Conservation (phyloP, 441 rosid species). For the Hura crepitans region DNA sequence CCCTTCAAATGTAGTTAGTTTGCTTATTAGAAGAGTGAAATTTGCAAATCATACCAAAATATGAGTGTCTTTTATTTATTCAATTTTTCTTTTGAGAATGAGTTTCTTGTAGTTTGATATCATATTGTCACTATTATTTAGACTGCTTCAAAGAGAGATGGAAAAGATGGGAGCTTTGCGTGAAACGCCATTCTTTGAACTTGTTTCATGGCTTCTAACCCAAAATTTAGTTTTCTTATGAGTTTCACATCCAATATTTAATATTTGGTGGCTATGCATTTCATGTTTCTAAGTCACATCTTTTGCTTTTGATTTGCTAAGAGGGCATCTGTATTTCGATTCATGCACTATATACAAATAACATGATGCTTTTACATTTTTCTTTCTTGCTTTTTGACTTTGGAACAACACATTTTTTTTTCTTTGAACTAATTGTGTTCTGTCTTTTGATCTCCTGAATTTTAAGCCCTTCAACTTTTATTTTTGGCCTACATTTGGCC, state of each 20-base stretch:
- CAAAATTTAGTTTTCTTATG: not conserved
- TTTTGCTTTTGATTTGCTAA: not conserved
- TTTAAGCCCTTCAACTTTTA: no score
- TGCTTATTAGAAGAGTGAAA: not conserved
- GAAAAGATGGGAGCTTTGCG: not conserved
- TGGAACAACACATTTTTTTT: no score
- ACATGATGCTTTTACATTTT: not conserved
- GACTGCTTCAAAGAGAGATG: not conserved
- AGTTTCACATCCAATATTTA: not conserved
- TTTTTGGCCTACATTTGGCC: no score
- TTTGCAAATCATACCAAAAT: not conserved
- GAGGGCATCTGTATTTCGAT: not conserved
- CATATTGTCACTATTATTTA: not conserved
- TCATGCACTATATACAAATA: not conserved
- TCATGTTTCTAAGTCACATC: no score
- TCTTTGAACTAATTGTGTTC: no score
- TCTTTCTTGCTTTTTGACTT: not conserved
- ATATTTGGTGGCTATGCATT: not conserved
- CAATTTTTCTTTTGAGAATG: no score
- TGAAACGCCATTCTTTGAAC: not conserved
- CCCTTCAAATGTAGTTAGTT: not conserved
- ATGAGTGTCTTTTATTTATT: no score
- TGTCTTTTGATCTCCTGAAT: no score
- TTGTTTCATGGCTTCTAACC: not conserved
- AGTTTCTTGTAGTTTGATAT: not conserved